Evolutionary conservation across 2,329 filamentous ascomycete species (phyloP), one percentile per base, ranked within the genome.

Genomic region (Penicillium sp.): DNA sequence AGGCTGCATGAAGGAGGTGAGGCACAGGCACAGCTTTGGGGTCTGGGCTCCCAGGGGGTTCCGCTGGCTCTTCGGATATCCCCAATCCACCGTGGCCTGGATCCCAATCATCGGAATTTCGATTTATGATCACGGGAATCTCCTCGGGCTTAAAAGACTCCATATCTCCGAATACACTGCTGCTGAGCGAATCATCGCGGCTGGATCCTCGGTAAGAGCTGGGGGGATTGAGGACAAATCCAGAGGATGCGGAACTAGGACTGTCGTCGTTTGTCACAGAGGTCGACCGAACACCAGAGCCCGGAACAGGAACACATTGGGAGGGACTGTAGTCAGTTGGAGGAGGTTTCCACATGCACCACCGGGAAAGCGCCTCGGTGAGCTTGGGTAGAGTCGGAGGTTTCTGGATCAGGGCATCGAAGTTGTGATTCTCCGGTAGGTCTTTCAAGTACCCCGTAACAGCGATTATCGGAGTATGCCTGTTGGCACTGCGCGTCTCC

Each of bases 361-460:
- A 79, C 49, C 85, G 83, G 55, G 86, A 85, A 57, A 98, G 76
- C 1, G 93, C 88, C 63, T 98, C 90, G 0, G 84, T 88, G 43
- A 98, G 71, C 69, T 97, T 97, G 3, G 87, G 86, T 38, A 88
- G 84, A 34, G 91, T 97, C 32, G 95, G 94, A 24, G 93, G 93
- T 70, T 98, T 98, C 69, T 98, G 90, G 45, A 98, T 88, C 45
- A 98, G 75, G 1, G 87, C 88, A 66, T 97, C 90, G 63, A 98
- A 98, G 69, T 96, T 88, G 70, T 98, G 91, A 3, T 88, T 88
- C 52, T 90, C 89, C 59, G 93, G 90, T 2, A 98, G 76, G 64
- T 98, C 93, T 66, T 97, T 97, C n/a, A 98, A 75, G 67, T 98
- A 98, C 6, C 93, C 91, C 3, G 93, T 98, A 31, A 98, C 91